Percentiles rank a stretch among this genome's conserved stretches.
phyloP scores from a whole-genome alignment of 2,329 filamentous ascomycete genomes.

The Aspergillus sojae region DNA sequence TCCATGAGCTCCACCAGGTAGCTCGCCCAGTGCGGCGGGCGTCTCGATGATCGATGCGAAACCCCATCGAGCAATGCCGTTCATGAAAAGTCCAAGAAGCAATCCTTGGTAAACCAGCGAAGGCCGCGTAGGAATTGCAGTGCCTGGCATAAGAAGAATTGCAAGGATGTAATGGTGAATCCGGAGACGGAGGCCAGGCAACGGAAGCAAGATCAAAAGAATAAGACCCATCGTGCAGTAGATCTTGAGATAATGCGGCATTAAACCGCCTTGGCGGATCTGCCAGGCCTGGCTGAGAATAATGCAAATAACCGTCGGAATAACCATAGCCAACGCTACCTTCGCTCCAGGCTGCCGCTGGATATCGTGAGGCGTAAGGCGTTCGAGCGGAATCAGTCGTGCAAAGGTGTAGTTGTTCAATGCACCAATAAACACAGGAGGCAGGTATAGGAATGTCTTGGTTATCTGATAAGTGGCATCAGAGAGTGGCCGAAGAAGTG shows the following conservation, averaged over 20 bases:
- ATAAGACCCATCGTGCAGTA: constrained; percentile 69
- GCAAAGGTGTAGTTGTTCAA: constrained; percentile 95
- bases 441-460: constrained; percentile 88
- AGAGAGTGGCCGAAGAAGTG: constrained; percentile 72
- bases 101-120: constrained; percentile 87
- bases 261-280: constrained; percentile 80
- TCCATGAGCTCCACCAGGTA: constrained; percentile 46
- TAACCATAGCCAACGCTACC: constrained; percentile 75
- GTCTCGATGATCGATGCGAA: constrained; percentile 90
- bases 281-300: constrained; percentile 78
- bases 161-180: constrained; percentile 96
- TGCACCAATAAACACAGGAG: constrained; percentile 85
- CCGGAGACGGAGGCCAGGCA: constrained; percentile 78
- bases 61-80: constrained; percentile 91
- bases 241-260: constrained; percentile 75
- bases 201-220: constrained; percentile 70
- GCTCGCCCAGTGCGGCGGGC: constrained; percentile 64
- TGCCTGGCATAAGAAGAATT: constrained; percentile 83
- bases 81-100: constrained; percentile 87
- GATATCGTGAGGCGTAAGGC: constrained; percentile 88
- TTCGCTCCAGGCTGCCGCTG: constrained; percentile 86
- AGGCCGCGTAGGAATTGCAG: constrained; percentile 82
- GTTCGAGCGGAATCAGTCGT: constrained; percentile 82
- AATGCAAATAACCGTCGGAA: constrained; percentile 70
- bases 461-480: constrained; percentile 67